Percentiles rank a stretch among this genome's conserved stretches.
Conservation (phyloP, 768 basidiomycete genomes). For the Leccinum obscurum region DNA sequence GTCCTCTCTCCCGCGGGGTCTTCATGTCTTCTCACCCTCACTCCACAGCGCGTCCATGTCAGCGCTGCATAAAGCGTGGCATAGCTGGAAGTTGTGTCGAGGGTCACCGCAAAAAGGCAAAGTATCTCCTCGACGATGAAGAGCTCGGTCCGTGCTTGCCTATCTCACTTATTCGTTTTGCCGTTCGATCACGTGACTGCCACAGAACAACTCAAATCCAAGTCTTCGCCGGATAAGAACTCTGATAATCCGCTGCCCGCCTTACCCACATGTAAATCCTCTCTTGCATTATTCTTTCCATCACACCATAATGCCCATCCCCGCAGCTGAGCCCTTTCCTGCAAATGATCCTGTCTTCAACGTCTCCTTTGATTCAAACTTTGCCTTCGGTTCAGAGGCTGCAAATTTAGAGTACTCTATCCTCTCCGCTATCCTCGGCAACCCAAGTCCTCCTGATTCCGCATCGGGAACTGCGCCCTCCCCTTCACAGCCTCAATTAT, state of each 20-base stretch:
- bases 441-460: constrained; percentile 52
- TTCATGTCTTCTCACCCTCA: constrained; percentile 12
- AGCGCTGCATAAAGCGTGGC: constrained; percentile 92
- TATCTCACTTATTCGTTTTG: constrained; percentile 1
- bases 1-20: constrained; percentile 33
- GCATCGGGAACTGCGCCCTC: constrained; percentile 28
- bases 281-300: not conserved
- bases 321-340: constrained; percentile 52
- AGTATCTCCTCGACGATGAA: constrained; percentile 92
- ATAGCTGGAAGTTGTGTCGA: constrained; percentile 88
- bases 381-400: constrained; percentile 81
- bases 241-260: constrained; percentile 31
- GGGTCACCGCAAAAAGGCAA: constrained; percentile 96
- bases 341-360: constrained; percentile 59
- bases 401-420: constrained; percentile 96
- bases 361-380: constrained; percentile 58
- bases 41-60: constrained; percentile 85
- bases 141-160: constrained; percentile 68
- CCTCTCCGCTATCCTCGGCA: constrained; percentile 87
- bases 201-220: constrained; percentile 43
- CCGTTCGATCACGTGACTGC: constrained; percentile 29
- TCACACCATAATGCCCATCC: constrained; percentile 12
- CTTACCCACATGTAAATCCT: constrained; percentile 33
- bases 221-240: constrained; percentile 28
- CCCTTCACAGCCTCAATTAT: constrained; percentile 28